Evolutionary conservation across 2,329 filamentous ascomycete species (phyloP), one percentile per base, ranked within the genome.

Genomic region (Verticillium tricorpus): DNA sequence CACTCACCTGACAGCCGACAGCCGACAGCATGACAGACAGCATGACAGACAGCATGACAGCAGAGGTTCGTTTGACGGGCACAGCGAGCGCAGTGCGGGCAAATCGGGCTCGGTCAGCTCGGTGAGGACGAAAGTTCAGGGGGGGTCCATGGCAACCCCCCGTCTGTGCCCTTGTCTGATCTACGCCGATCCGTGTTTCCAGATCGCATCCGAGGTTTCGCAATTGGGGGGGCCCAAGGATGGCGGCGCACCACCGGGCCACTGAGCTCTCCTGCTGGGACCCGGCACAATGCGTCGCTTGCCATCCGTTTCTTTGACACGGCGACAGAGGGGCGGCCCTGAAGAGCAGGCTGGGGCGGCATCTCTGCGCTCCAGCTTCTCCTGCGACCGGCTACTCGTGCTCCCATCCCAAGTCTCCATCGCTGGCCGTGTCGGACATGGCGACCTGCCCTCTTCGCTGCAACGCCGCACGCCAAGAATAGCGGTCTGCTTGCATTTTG

Each of bases 121-220:
- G 57, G 57, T 58, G 34, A 58, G 17, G 12, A 6, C 25, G 5
- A 25, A 25, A 25, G 25, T 25, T 25, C 25, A 25, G 25, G 25
- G 25, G 25, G 25, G 25, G 25, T 25, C 25, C 25, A 25, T 5
- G 25, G 3, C 25, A 25, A 25, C 25, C 25, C 25, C 25, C 25
- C 31, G 12, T 19, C 22, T 31, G 37, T 25, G 39, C 57, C 57
- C 57, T 58, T 58, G 57, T 58, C 57, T 58, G 57, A 50, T 50
- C 45, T 50, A 50, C 45, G 22, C 8, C 45, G 19, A 50, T 50
- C 45, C 45, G 45, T 50, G 45, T 50, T 50, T 50, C 45, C 57
- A 58, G 57, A 58, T 50, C 17, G 28, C 57, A 45, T 32, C 57
- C 35, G 37, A 50, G 28, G 57, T 58, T 58, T 58, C 57, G 57